These are phyloP conservation scores for Daldinia decipiens DNA, from an alignment of 495 filamentous ascomycete genomes.

Conservation along the genomic window DNA sequence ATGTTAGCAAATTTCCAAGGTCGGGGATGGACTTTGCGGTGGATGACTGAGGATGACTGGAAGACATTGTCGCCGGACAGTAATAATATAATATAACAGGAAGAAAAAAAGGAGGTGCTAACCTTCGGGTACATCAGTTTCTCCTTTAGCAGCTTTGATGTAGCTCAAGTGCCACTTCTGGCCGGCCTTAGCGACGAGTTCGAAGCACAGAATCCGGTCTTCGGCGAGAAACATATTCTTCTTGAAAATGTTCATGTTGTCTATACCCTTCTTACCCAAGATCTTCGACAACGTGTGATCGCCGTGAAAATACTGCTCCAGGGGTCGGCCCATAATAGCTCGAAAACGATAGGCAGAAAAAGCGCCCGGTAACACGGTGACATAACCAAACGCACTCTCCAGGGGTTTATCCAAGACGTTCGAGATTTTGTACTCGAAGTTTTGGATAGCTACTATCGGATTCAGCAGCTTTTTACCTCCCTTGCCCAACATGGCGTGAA, in stretches of 20 bases:
- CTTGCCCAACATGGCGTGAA: slow-evolving; percentile 96
- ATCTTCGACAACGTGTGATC: slow-evolving; percentile 96
- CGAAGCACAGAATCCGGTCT: slow-evolving; percentile 99
- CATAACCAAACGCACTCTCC: slow-evolving; percentile 96
- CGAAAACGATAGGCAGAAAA: slow-evolving; percentile 98
- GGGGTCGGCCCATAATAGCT: slow-evolving; percentile 94
- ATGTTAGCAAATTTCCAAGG: not conserved
- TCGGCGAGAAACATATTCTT: slow-evolving; percentile 99
- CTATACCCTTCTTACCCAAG: slow-evolving; percentile 97
- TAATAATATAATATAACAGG: not conserved
- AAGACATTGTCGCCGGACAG: not conserved
- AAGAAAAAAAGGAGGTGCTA: not conserved
- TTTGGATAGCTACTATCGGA: slow-evolving; percentile 95
- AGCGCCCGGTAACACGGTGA: slow-evolving; percentile 95
- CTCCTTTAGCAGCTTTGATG: slow-evolving; percentile 96
- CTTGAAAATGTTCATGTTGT: slow-evolving; percentile 99
- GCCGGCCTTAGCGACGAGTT: slow-evolving; percentile 96
- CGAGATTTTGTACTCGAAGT: slow-evolving; percentile 99
- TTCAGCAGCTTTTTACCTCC: slow-evolving; percentile 92
- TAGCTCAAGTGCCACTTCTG: slow-evolving; percentile 99
- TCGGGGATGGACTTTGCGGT: no score
- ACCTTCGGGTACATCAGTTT: slow-evolving; percentile 88
- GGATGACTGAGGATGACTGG: not conserved
- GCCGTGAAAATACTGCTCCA: slow-evolving; percentile 99
- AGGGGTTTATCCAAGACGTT: slow-evolving; percentile 98